Percentiles rank a stretch among this genome's conserved stretches.
These are phyloP conservation scores for Allantophomopsis cytisporea DNA, from an alignment of 2,329 filamentous ascomycete species.

Conservation along the genomic window DNA sequence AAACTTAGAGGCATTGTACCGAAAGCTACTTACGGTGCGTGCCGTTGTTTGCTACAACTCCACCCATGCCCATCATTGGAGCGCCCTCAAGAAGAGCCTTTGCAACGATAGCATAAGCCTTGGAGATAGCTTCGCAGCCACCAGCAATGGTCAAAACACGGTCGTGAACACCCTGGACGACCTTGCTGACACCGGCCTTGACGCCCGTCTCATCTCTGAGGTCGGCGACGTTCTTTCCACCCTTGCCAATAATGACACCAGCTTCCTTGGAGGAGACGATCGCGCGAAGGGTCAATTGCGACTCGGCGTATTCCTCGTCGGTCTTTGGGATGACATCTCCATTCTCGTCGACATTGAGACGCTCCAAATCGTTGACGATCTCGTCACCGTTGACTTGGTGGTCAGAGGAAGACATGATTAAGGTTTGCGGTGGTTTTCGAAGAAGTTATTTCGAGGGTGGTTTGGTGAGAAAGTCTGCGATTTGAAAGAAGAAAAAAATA, in stretches of 20 bases:
- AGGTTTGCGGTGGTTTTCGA: too few relatives aligned
- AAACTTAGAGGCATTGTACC: constrained; percentile 8
- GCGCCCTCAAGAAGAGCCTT: constrained; percentile 86
- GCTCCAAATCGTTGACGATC: constrained; percentile 46
- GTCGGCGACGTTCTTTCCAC: constrained; percentile 95
- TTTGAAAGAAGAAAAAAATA: too few relatives aligned
- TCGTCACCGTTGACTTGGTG: constrained; percentile 26
- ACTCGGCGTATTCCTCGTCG: constrained; percentile 90
- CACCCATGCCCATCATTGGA: constrained; percentile 92
- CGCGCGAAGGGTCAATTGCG: constrained; percentile 85
- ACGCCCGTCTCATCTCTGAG: constrained; percentile 95
- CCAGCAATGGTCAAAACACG: constrained; percentile 93
- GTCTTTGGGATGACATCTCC: constrained; percentile 77
- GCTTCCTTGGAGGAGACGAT: constrained; percentile 99
- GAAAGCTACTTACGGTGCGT: constrained; percentile 68
- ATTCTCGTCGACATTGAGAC: constrained; percentile 53
- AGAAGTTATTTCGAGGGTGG: not conserved
- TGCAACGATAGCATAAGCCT: constrained; percentile 87
- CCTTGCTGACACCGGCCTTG: constrained; percentile 96
- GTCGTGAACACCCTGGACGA: constrained; percentile 93
- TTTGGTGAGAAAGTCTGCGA: not conserved
- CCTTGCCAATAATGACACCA: constrained; percentile 97
- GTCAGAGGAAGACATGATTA: constrained; percentile 4
- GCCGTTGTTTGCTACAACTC: constrained; percentile 72
- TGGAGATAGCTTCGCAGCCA: constrained; percentile 73